These are phyloP conservation scores for Tricholoma sp. DNA, from an alignment of 768 basidiomycete species.

Conservation along the genomic window DNA sequence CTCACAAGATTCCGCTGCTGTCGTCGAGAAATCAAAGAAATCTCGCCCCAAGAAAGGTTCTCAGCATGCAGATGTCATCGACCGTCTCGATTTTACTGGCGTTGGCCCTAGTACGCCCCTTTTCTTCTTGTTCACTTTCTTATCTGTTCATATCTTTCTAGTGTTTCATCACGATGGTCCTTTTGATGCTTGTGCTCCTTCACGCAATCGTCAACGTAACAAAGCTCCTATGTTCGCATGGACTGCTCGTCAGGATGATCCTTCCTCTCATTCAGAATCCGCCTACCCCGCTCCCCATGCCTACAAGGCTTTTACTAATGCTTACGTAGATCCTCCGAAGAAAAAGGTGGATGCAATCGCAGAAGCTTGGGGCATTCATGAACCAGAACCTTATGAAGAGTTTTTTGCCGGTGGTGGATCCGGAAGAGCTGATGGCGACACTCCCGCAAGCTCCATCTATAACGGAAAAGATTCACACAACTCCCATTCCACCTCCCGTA, in stretches of 20 bases:
- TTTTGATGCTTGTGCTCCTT: conserved; percentile 88
- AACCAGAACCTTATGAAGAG: conserved; percentile 88
- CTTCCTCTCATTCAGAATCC: conserved; percentile 32
- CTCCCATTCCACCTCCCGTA: conserved; percentile 21
- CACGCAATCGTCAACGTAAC: conserved; percentile 74
- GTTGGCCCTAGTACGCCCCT: conserved; percentile 71
- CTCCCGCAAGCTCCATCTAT: conserved; percentile 64
- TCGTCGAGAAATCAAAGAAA: conserved; percentile 40
- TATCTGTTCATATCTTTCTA: conserved; percentile 24
- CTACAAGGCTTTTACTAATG: conserved; percentile 41
- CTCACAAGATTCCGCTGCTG: conserved; percentile 38
- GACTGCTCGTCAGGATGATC: conserved; percentile 38
- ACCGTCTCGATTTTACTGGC: conserved; percentile 81
- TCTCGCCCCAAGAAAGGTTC: conserved; percentile 64
- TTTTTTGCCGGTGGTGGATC: conserved; percentile 79
- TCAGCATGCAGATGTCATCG: conserved; percentile 84
- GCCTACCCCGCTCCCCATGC: conserved; percentile 52
- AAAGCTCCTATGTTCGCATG: conserved; percentile 85
- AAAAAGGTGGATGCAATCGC: conserved; percentile 87
- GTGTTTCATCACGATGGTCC: conserved; percentile 94
- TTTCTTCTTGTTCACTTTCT: conserved; percentile 12
- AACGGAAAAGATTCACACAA: conserved; percentile 53
- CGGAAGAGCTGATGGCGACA: conserved; percentile 42
- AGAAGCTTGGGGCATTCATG: conserved; percentile 91
- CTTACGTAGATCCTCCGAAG: conserved; percentile 62